Evolutionary conservation across 352 stramenopile species (phyloP).

Genomic region (Lagenidium giganteum): DNA sequence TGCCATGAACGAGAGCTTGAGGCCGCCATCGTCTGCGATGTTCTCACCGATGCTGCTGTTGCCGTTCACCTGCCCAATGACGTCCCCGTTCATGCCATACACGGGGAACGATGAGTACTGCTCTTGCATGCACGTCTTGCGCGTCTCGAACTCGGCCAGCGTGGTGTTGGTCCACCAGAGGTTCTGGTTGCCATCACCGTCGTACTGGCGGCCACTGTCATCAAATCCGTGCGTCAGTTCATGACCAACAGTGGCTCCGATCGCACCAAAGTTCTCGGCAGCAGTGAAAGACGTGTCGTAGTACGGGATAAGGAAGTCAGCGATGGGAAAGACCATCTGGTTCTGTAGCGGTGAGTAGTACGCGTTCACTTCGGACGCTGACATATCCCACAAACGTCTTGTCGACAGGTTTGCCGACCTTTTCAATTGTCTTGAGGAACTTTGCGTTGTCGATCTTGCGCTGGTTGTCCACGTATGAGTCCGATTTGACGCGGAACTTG

Average conservation of each 20-base stretch:
- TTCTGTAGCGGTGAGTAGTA: slow-evolving; percentile 13
- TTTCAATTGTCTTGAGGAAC: too few relatives aligned
- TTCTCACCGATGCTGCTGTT: slow-evolving; percentile 70
- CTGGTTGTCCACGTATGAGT: too few relatives aligned
- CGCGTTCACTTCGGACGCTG: slow-evolving; percentile 51
- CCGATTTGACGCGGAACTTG: too few relatives aligned
- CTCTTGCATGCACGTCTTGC: slow-evolving; percentile 9
- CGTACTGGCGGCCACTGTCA: slow-evolving; percentile 64
- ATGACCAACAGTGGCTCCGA: slow-evolving; percentile 70
- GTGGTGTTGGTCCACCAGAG: slow-evolving; percentile 66
- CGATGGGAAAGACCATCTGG: slow-evolving; percentile 84
- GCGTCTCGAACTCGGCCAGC: slow-evolving; percentile 7
- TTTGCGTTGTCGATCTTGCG: too few relatives aligned
- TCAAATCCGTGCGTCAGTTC: slow-evolving; percentile 34
- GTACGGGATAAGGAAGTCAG: slow-evolving; percentile 77
- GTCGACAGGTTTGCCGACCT: too few relatives aligned
- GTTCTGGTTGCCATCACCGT: slow-evolving; percentile 53
- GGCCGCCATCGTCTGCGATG: slow-evolving; percentile 61
- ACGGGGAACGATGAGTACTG: slow-evolving; percentile 10
- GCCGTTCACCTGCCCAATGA: slow-evolving; percentile 39
- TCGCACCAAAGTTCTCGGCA: slow-evolving; percentile 66
- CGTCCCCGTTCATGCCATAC: not conserved
- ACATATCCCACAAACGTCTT: slow-evolving; percentile 68
- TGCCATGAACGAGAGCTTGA: slow-evolving; percentile 45
- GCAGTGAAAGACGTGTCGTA: slow-evolving; percentile 63